Conservation (phyloP, 2,329 filamentous ascomycete genomes). For the Parafenestella ontariensis region DNA sequence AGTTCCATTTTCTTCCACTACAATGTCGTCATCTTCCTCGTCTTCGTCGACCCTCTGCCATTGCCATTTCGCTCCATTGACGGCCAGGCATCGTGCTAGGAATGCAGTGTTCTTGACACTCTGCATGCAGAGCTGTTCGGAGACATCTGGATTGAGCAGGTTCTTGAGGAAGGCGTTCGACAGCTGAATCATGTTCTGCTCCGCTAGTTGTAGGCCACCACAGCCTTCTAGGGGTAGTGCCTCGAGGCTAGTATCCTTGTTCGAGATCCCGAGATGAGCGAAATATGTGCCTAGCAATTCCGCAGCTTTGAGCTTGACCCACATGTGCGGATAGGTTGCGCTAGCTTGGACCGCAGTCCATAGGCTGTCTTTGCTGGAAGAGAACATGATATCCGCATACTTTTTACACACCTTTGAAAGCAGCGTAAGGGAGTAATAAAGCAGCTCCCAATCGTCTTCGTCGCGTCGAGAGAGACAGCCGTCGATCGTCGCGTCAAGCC, state of each 20-base stretch:
- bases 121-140: constrained; percentile 78
- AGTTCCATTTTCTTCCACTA: constrained; percentile 52
- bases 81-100: constrained; percentile 70
- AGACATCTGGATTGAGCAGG: constrained; percentile 69
- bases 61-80: constrained; percentile 61
- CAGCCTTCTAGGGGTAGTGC: constrained; percentile 71
- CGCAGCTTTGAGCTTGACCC: constrained; percentile 79
- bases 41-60: constrained; percentile 54
- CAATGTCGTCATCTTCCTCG: constrained; percentile 50
- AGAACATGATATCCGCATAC: constrained; percentile 69
- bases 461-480: constrained; percentile 60
- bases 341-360: constrained; percentile 75
- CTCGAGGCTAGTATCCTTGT: constrained; percentile 60
- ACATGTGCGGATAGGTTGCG: constrained; percentile 73
- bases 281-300: constrained; percentile 80
- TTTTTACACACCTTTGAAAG: constrained; percentile 71
- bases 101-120: constrained; percentile 83
- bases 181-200: constrained; percentile 67
- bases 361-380: constrained; percentile 65
- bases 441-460: constrained; percentile 71
- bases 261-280: constrained; percentile 74
- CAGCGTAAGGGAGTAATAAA: constrained; percentile 75
- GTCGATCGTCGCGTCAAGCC: constrained; percentile 60
- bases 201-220: constrained; percentile 71
- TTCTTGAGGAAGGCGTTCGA: constrained; percentile 64